phyloP scores from a whole-genome alignment of 2,329 filamentous ascomycete genomes.

The Fusarium sp. region DNA sequence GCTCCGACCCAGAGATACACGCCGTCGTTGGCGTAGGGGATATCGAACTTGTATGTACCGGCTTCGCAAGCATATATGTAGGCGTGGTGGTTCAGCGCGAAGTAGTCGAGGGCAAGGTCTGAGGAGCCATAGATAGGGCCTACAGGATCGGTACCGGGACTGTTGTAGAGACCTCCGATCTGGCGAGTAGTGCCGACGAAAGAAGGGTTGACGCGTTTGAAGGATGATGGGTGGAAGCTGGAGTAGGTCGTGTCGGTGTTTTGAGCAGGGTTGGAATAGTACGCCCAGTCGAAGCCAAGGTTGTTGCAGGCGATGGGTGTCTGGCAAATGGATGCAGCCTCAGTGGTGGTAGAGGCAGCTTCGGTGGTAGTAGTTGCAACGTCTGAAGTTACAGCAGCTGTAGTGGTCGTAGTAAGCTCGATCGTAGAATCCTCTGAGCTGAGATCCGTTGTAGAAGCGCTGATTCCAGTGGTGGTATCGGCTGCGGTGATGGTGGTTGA shows the following conservation, averaged over 20 bases:
- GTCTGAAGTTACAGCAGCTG: not conserved
- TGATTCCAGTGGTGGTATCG: not conserved
- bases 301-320: slow-evolving; percentile 2
- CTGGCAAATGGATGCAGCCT: too few relatives aligned
- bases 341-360: too few relatives aligned
- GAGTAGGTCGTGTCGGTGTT: slow-evolving; percentile 24
- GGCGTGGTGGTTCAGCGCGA: slow-evolving; percentile 15
- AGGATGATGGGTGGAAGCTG: not conserved
- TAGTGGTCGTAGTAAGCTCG: not conserved
- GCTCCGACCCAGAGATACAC: slow-evolving; percentile 1
- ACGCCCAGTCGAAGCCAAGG: slow-evolving; percentile 21
- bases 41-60: slow-evolving; percentile 15
- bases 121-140: not conserved
- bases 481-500: not conserved
- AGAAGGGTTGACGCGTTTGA: not conserved
- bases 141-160: accelerated
- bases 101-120: not conserved
- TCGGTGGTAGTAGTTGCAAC: not conserved
- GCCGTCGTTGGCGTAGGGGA: slow-evolving; percentile 11
- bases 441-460: not conserved
- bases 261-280: not conserved
- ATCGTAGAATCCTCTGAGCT: not conserved
- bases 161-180: slow-evolving; percentile 6
- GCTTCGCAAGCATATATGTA: slow-evolving; percentile 9
- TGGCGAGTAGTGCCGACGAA: not conserved